Percentiles rank a stretch among this genome's conserved stretches.
Conservation (phyloP, 495 filamentous ascomycete genomes). For the Tuber umbilicatum region DNA sequence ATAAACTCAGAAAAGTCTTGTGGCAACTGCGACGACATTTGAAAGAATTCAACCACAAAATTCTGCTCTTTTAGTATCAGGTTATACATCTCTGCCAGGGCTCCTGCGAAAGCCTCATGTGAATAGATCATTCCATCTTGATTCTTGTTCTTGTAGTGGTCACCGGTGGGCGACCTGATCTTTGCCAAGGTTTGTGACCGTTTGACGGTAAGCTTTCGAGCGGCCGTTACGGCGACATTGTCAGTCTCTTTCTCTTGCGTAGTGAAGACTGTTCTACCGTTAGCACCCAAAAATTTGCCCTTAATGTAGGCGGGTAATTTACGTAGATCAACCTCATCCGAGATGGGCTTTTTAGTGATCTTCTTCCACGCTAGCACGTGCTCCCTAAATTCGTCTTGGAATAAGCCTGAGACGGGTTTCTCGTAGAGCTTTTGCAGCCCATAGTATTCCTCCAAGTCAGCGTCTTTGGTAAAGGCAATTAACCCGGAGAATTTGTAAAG, state of each 20-base stretch:
- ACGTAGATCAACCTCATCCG: constrained; percentile 73
- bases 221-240: constrained; percentile 64
- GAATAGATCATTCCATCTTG: constrained; percentile 62
- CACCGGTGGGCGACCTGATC: constrained; percentile 61
- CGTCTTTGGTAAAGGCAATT: constrained; percentile 76
- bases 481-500: constrained; percentile 82
- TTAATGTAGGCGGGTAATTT: neutral
- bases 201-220: constrained; percentile 87
- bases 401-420: constrained; percentile 63
- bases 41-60: constrained; percentile 89
- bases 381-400: constrained; percentile 74
- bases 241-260: constrained; percentile 71
- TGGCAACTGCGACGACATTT: constrained; percentile 67
- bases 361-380: constrained; percentile 77
- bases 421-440: constrained; percentile 72
- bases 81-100: constrained; percentile 68
- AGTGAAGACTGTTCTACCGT: constrained; percentile 57
- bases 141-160: constrained; percentile 61
- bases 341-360: constrained; percentile 65
- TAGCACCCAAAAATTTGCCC: neutral
- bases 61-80: constrained; percentile 88
- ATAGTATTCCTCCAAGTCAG: constrained; percentile 73
- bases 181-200: constrained; percentile 72
- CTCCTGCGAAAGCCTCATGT: constrained; percentile 75
- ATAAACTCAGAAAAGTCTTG: constrained; percentile 78